phyloP scores from a whole-genome alignment of 306 rosid species.

The Rosa multiflora region DNA sequence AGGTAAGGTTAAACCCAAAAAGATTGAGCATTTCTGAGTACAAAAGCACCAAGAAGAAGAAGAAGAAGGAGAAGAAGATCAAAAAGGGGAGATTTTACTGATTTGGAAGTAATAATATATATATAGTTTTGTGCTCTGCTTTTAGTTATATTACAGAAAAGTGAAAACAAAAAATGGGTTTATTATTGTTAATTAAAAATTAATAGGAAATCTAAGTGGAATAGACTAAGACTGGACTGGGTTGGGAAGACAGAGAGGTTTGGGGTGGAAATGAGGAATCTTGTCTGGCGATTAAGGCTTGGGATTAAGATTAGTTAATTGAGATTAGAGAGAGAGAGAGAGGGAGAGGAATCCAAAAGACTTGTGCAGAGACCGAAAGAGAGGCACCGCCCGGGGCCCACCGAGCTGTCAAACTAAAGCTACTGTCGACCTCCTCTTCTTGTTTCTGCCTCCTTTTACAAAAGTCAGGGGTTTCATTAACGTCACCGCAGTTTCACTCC shows the following conservation, averaged over 20 bases:
- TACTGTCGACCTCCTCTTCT: not conserved
- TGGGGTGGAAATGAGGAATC: not conserved
- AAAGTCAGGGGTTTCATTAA: not conserved
- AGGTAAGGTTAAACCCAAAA: conserved; percentile 31
- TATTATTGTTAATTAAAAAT: not conserved
- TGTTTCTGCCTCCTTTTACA: not conserved
- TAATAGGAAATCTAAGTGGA: not conserved
- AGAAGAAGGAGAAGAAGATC: not conserved
- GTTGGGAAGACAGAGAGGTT: not conserved
- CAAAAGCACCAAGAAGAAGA: not conserved
- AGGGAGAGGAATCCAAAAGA: not conserved
- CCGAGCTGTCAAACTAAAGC: not conserved
- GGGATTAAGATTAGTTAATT: not conserved
- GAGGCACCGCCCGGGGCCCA: not conserved
- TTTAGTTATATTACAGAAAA: not conserved
- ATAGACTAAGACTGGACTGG: not conserved
- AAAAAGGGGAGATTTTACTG: not conserved
- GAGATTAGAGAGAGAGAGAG: not conserved
- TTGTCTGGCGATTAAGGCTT: not conserved
- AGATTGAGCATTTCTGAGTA: conserved; percentile 43
- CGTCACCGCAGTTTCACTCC: not conserved
- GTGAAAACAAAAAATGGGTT: not conserved
- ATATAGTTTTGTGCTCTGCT: not conserved
- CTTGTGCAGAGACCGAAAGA: not conserved
- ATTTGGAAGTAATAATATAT: conserved; percentile 11